Conservation (phyloP, 139 green algal species). For the Closterium sp. region DNA sequence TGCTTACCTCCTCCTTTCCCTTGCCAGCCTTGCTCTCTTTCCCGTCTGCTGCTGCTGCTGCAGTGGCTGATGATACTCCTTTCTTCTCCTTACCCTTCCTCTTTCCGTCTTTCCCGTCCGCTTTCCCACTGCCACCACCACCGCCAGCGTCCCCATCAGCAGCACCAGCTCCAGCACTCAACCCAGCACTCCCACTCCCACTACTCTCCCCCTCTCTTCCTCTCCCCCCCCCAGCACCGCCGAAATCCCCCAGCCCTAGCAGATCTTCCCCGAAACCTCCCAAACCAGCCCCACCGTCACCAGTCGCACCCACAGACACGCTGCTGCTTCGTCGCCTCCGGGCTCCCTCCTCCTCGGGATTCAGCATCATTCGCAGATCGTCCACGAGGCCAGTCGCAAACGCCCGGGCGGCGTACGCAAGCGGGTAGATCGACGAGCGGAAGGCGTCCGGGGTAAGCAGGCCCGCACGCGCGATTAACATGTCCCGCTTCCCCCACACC, state of each 20-base stretch:
- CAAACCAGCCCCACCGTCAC: background rate
- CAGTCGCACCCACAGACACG: background rate
- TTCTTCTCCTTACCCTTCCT: background rate
- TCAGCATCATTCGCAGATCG: background rate
- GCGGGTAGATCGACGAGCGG: constrained; percentile 26
- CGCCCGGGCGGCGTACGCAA: constrained; percentile 21
- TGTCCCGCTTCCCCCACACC: constrained; percentile 28
- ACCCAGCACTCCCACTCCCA: background rate
- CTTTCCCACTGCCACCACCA: background rate
- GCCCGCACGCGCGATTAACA: constrained; percentile 23
- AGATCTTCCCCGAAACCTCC: background rate
- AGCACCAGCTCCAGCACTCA: background rate
- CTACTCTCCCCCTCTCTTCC: background rate
- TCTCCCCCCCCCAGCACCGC: background rate
- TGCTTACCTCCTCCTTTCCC: background rate
- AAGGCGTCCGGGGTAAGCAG: constrained; percentile 28
- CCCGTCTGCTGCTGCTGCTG: background rate
- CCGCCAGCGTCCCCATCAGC: background rate
- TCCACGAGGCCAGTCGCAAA: constrained; percentile 34
- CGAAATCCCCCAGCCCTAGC: background rate
- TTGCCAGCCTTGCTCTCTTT: background rate
- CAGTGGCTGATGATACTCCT: background rate
- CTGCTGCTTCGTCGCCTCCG: background rate
- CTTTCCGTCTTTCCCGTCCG: background rate
- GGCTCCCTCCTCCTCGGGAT: background rate